Evolutionary conservation across 2,329 filamentous ascomycete genomes (phyloP).

Genomic region (Monilinia laxa): DNA sequence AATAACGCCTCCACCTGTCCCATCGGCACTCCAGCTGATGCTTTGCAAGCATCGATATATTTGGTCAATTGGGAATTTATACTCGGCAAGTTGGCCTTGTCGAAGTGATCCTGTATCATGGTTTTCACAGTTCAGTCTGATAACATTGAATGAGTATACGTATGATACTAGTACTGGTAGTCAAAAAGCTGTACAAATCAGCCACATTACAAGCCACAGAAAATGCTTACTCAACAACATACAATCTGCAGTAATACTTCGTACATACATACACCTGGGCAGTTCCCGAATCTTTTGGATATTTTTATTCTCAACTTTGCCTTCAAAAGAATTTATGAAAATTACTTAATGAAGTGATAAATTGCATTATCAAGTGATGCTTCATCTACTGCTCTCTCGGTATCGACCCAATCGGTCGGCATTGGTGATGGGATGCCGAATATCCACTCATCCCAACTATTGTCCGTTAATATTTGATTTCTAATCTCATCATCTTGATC

Average conservation of each 20-base stretch:
- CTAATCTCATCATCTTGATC: constrained; percentile 7
- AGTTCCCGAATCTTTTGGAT: no score
- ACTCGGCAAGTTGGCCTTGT: no score
- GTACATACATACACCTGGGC: no score
- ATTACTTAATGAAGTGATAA: neutral
- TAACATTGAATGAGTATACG: no score
- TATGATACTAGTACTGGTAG: no score
- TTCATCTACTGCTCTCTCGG: neutral
- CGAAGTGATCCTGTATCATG: no score
- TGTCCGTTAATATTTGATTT: neutral
- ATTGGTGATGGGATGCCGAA: neutral
- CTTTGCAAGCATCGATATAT: neutral
- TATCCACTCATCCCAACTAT: neutral
- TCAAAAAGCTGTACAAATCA: no score
- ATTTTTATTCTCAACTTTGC: neutral
- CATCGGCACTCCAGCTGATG: neutral
- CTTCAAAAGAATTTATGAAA: neutral
- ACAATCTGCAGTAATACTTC: no score
- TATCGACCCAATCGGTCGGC: neutral
- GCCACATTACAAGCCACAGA: no score
- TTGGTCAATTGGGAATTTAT: no score
- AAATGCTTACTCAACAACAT: no score
- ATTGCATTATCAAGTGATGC: neutral
- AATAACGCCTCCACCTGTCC: neutral
- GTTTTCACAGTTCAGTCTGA: no score